A percentile compares a stretch with the other conserved stretches of the same genome.
These are phyloP conservation scores for Aspergillus cejpii DNA, from an alignment of 2,329 filamentous ascomycete genomes.

Conservation along the genomic window DNA sequence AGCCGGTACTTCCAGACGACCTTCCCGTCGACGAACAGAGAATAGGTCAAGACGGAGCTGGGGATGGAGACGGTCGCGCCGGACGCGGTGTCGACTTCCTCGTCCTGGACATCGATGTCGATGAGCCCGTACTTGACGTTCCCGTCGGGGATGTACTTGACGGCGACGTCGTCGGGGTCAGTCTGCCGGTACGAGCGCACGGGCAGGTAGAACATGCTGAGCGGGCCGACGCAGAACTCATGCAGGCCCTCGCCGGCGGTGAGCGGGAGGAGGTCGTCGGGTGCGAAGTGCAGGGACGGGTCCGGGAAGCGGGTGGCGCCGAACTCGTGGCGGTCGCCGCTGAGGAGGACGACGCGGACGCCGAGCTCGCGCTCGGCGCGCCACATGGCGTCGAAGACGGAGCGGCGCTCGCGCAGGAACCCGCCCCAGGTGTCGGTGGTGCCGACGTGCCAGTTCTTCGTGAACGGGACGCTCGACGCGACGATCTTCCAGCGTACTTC, in stretches of 20 bases:
- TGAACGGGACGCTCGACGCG: conserved; percentile 85
- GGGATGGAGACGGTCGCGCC: conserved; percentile 13
- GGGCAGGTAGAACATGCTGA: conserved; percentile 92
- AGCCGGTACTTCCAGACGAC: conserved; percentile 62
- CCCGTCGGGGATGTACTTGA: conserved; percentile 76
- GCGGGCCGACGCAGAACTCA: conserved; percentile 84
- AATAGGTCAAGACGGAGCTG: conserved; percentile 66
- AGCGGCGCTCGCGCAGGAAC: conserved; percentile 71
- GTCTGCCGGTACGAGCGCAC: conserved; percentile 74
- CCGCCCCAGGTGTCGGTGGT: conserved; percentile 90
- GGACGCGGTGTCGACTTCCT: conserved; percentile 21
- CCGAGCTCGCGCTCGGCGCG: conserved; percentile 64
- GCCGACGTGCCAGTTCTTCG: conserved; percentile 93
- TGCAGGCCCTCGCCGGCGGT: conserved; percentile 50
- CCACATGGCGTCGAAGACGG: conserved; percentile 88
- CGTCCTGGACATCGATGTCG: conserved; percentile 63
- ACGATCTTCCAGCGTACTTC: conserved; percentile 92
- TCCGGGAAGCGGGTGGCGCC: conserved; percentile 72
- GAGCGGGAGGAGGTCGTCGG: conserved; percentile 16
- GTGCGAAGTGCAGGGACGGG: conserved; percentile 20
- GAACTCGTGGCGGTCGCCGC: conserved; percentile 94
- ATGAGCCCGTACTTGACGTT: conserved; percentile 84
- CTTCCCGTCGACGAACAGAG: conserved; percentile 72
- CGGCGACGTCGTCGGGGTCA: conserved; percentile 71
- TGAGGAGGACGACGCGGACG: conserved; percentile 73